Conservation (phyloP, 2,329 filamentous ascomycete genomes). For the Botryotinia calthae region DNA sequence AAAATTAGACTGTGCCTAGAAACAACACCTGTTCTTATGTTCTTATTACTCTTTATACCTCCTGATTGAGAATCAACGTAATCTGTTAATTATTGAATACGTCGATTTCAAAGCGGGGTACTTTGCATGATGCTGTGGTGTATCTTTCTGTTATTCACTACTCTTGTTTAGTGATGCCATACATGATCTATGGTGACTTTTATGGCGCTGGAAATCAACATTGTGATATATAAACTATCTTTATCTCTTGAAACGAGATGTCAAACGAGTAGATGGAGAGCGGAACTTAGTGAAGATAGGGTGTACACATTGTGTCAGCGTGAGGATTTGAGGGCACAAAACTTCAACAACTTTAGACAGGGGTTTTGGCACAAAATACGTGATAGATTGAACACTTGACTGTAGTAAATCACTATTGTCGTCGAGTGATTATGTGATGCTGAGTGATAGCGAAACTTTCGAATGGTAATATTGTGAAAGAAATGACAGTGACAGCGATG, state of each 20-base stretch:
- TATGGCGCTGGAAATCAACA: not conserved
- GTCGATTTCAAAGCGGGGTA: no score
- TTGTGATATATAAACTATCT: not conserved
- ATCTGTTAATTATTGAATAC: no score
- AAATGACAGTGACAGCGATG: not conserved
- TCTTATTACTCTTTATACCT: no score
- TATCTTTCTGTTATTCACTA: not conserved
- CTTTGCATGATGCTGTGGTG: no score
- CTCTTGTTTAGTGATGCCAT: not conserved
- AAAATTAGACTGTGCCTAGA: no score
- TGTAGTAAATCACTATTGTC: not conserved
- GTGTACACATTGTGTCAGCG: no score
- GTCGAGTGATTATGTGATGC: not conserved
- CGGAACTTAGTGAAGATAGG: no score
- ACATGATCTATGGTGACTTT: not conserved
- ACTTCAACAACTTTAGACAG: not conserved
- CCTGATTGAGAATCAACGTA: no score
- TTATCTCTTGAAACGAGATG: not conserved
- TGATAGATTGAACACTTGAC: not conserved
- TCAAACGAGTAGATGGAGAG: not conserved
- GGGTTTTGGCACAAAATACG: not conserved
- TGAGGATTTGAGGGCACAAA: not conserved
- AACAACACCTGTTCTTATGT: no score
- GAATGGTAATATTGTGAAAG: not conserved
- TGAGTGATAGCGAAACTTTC: no score